Conservation (phyloP, 768 basidiomycete genomes). For the Russula sp. region DNA sequence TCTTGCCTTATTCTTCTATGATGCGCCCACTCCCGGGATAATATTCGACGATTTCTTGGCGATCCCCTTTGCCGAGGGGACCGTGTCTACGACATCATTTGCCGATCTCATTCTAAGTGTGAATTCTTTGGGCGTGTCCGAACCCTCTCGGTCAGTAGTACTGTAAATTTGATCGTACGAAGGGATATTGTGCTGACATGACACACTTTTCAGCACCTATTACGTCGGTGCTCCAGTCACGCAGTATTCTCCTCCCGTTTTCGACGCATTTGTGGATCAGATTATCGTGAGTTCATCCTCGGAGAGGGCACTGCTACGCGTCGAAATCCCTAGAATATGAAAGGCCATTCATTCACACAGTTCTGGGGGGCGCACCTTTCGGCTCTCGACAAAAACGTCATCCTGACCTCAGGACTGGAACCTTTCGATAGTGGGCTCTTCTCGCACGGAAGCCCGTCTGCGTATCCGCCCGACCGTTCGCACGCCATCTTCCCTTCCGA, state of each 20-base stretch:
- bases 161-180: background rate
- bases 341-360: background rate
- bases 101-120: background rate
- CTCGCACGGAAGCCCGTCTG: constrained; percentile 11
- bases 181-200: background rate
- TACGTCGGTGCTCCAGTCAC: background rate
- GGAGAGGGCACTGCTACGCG: no score
- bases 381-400: background rate
- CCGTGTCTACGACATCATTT: background rate
- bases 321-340: no score
- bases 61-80: background rate
- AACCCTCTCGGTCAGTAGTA: background rate
- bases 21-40: constrained; percentile 16
- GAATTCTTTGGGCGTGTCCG: background rate
- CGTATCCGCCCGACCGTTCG: constrained; percentile 14
- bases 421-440: constrained; percentile 1
- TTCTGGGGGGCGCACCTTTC: background rate
- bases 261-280: background rate
- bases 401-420: background rate
- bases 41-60: constrained; percentile 20
- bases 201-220: background rate
- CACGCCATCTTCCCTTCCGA: constrained; percentile 5
- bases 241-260: background rate
- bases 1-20: constrained; percentile 9
- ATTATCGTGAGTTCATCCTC: background rate